Evolutionary conservation across 495 filamentous ascomycete species (phyloP), one percentile per base, ranked within the genome.

Genomic region (Penicillium lividum): DNA sequence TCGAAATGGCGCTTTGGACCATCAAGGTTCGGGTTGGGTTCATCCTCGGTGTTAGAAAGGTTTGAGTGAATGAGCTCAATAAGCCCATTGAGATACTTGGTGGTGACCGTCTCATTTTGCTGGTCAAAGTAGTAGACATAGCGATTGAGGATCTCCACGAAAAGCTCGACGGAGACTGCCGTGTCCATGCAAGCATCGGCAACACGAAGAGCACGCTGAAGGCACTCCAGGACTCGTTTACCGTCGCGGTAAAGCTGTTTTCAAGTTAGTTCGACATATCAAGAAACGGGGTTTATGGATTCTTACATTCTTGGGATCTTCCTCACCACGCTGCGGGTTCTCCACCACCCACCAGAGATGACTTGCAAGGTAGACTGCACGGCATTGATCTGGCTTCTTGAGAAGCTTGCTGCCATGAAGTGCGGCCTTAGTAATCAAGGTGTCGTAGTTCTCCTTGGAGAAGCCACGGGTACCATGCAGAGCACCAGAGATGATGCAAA

Each of bases 121-220:
- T 98, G 92, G 73, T 98, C 94, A 75, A 97, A 98, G 74, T 97
- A 98, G 72, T 98, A 98, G 51, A 98, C 94, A 74, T 98, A 98
- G 69, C 94, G 85, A 68, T 98, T 97, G 58, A 98, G 77, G 59
- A 98, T 98, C 75, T 98, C 94, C 49, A 98, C 94, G 67, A 98
- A 98, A 42, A 98, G 80, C 75, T 98, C 94, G 27, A 98, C 92
- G 3, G 91, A 96, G 3, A 97, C 96, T 8, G 92, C 92, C n/a
- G 92, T 93, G 73, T 98, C 94, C 94, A 98, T 98, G 76, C 94
- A 98, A 6, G 94, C 94, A 73, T 98, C 94, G 3, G 94, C 94
- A 7, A 98, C 94, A 50, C 94, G 89, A 22, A 98, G 85, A 18
- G 94, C 95, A 54, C 94, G 89, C 71, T 98, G 94, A 15, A 98